phyloP scores from a whole-genome alignment of 345 rosid genomes.

The Populus davidiana region DNA sequence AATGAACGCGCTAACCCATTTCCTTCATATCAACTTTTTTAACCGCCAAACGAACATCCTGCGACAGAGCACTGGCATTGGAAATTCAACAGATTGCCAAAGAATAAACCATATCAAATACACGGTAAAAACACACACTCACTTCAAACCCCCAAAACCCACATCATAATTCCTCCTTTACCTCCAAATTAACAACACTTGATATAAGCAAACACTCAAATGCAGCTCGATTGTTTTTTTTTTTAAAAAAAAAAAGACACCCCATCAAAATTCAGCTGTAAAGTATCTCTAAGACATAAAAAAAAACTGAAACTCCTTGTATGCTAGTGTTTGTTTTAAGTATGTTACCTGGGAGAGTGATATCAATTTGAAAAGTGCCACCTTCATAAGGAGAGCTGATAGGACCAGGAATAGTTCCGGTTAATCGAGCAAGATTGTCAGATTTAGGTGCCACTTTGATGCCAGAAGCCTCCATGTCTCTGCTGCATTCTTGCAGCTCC shows the following conservation, averaged over 20 bases:
- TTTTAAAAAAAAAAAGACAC: not conserved
- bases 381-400: slow-evolving; percentile 90
- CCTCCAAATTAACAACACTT: not conserved
- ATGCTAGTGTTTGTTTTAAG: not conserved
- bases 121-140: not conserved
- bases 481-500: slow-evolving; percentile 88
- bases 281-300: not conserved
- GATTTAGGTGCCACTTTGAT: slow-evolving; percentile 70
- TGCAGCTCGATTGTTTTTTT: not conserved
- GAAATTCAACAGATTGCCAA: slow-evolving; percentile 1
- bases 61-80: not conserved
- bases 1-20: not conserved
- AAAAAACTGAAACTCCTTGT: not conserved
- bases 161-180: too few relatives aligned
- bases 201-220: not conserved
- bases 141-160: not conserved
- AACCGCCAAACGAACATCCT: too few relatives aligned
- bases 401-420: slow-evolving; percentile 88
- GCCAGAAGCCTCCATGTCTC: slow-evolving; percentile 62
- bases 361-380: slow-evolving; percentile 81
- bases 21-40: too few relatives aligned
- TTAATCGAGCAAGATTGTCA: slow-evolving; percentile 65
- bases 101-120: not conserved
- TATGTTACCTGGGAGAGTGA: slow-evolving; percentile 61
- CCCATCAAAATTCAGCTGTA: not conserved